Evolutionary conservation across 2,329 filamentous ascomycete species (phyloP).

Genomic region (Aquanectria penicillioides): DNA sequence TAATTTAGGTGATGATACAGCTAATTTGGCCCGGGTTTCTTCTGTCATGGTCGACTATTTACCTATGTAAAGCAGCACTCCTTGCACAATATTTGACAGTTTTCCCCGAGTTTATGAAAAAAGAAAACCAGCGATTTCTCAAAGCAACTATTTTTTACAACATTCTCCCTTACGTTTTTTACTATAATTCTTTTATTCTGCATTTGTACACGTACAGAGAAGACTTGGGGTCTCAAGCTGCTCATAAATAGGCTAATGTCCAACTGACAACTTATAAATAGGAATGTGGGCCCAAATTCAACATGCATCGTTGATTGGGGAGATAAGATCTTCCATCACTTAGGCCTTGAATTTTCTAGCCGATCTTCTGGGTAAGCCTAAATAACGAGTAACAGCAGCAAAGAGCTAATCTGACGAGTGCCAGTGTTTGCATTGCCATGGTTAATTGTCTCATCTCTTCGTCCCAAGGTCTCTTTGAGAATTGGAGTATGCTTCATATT

Average conservation of each 20-base stretch:
- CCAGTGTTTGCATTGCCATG: not conserved
- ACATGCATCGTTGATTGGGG: not conserved
- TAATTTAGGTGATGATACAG: not conserved
- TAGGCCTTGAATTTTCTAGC: not conserved
- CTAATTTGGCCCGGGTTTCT: not conserved
- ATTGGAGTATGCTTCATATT: slow-evolving; percentile 1
- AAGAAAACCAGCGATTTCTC: not conserved
- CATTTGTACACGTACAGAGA: not conserved
- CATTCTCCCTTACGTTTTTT: not conserved
- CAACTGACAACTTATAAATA: not conserved
- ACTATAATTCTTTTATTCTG: not conserved
- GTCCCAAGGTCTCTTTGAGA: not conserved
- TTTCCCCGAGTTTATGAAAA: slow-evolving; percentile 1
- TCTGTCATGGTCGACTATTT: not conserved
- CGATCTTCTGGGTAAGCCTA: not conserved
- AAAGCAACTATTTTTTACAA: not conserved
- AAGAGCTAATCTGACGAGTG: no score
- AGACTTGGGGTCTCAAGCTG: not conserved
- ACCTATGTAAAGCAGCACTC: not conserved
- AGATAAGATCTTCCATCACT: not conserved
- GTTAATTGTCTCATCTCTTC: not conserved
- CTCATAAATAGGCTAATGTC: not conserved
- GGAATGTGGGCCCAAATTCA: not conserved
- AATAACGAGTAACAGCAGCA: no score
- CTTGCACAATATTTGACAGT: not conserved